Percentiles rank a stretch among this genome's conserved stretches.
Evolutionary conservation across 1,139 yeast species (phyloP).

Genomic region (Zygoascus hellenicus): DNA sequence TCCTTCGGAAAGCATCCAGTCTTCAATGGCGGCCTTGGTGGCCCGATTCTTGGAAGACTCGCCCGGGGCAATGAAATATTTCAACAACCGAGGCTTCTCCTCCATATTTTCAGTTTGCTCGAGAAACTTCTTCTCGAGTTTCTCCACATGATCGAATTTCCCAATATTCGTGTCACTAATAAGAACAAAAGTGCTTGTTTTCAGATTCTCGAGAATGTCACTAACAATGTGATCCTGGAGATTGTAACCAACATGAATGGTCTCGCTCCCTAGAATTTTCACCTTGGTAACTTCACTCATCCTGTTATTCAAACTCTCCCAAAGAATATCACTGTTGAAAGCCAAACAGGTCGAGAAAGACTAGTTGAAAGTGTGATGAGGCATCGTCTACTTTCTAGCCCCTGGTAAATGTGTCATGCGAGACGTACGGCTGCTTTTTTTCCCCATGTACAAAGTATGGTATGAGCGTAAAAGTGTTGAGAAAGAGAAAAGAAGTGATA

Average conservation of each 20-base stretch:
- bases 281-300: slow-evolving; percentile 22
- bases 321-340: no score
- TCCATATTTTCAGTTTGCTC: slow-evolving; percentile 29
- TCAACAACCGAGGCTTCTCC: slow-evolving; percentile 55
- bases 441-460: no score
- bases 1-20: slow-evolving; percentile 73
- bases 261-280: slow-evolving; percentile 65
- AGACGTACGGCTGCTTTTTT: neutral
- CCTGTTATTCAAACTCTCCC: no score
- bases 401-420: slow-evolving; percentile 4
- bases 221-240: slow-evolving; percentile 70
- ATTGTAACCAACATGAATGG: slow-evolving; percentile 87
- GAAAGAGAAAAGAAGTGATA: no score
- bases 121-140: slow-evolving; percentile 36
- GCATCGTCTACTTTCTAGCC: no score
- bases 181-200: slow-evolving; percentile 87
- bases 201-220: slow-evolving; percentile 55
- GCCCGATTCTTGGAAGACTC: slow-evolving; percentile 84
- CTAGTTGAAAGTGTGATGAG: no score
- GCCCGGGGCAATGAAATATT: slow-evolving; percentile 83
- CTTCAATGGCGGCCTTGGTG: slow-evolving; percentile 92
- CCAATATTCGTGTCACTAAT: slow-evolving; percentile 82
- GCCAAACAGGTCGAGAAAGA: no score
- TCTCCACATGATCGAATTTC: slow-evolving; percentile 53
- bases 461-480: no score